Conservation (phyloP, 441 rosid genomes). For the Mallotus repandus region DNA sequence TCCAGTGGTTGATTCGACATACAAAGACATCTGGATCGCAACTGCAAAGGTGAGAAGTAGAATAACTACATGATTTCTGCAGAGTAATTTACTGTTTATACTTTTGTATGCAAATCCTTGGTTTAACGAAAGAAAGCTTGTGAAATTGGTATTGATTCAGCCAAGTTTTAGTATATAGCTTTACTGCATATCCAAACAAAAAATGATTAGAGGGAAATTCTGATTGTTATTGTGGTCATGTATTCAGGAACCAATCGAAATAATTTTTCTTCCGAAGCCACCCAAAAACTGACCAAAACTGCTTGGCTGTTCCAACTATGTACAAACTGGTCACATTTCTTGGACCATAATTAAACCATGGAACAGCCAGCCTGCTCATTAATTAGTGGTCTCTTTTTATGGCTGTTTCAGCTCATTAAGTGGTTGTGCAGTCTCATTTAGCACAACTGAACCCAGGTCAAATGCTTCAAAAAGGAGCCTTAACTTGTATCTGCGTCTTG, state of each 20-base stretch:
- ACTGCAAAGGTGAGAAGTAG: slow-evolving; percentile 79
- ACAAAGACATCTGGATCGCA: slow-evolving; percentile 79
- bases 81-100: neutral
- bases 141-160: neutral
- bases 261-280: too few species aligned
- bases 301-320: too few species aligned
- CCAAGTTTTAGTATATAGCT: neutral
- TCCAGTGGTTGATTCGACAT: slow-evolving; percentile 82
- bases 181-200: neutral
- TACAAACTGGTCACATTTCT: too few species aligned
- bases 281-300: too few species aligned
- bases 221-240: too few species aligned
- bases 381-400: too few species aligned
- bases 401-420: neutral
- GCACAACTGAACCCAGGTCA: neutral
- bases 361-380: too few species aligned
- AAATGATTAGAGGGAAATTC: too few species aligned
- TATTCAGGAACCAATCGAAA: too few species aligned
- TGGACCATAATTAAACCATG: too few species aligned
- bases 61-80: neutral
- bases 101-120: neutral
- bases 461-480: neutral
- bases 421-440: neutral
- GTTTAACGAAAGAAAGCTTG: neutral
- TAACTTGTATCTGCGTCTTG: neutral